Base-by-base conservation (phyloP, 1,284 basidiomycete genomes). In the Sporisorium sorghi region DNA sequence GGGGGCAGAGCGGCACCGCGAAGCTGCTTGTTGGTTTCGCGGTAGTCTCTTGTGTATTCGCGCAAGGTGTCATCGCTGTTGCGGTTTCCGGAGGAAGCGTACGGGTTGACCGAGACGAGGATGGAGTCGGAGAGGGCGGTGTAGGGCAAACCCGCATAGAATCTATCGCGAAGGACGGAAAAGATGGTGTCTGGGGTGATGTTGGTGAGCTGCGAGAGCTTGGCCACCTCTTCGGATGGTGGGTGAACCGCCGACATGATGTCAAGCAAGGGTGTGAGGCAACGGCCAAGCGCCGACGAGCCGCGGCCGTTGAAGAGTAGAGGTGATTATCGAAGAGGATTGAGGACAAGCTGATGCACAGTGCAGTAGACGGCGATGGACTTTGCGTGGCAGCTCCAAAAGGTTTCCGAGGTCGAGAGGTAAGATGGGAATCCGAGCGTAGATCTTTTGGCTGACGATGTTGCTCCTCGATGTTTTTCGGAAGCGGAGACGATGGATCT, bases 1-100 rank as follows among this genome's bases (percentile, higher is more conserved):
- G 92, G 92, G 0, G 90, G 88, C 0, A 91, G 86, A 19, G 58
- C 21, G 11, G 50, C 46, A 24, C 58, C 63, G 30, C 73, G 61
- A 24, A 52, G 60, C 47, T 62, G 72, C 47, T 77, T 69, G 47
- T 66, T 75, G 42, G 77, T 78, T 33, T 83, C 73, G 35, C 83
- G 73, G 58, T 79, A 80, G 42, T 83, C 76, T 32, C 61, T 48
- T 17, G 73, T 76, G 64, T 84, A 84, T 47, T 78, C 72, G 47
- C 81, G 73, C 15, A 84, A 67, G 30, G 73, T 63, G 23, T 82
- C 83, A 58, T 82, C 80, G 58, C 66, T 77, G 67, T 84, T 83
- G 50, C 78, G 71, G 61, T 81, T 78, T 40, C 75, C 79, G n/a
- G 75, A 56, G 1, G 78, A 62, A 39, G 73, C 77, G 51, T 74